A percentile compares a stretch with the other conserved stretches of the same genome.
phyloP scores from a whole-genome alignment of 169 alveolate species.

The Cryptosporidium felis region DNA sequence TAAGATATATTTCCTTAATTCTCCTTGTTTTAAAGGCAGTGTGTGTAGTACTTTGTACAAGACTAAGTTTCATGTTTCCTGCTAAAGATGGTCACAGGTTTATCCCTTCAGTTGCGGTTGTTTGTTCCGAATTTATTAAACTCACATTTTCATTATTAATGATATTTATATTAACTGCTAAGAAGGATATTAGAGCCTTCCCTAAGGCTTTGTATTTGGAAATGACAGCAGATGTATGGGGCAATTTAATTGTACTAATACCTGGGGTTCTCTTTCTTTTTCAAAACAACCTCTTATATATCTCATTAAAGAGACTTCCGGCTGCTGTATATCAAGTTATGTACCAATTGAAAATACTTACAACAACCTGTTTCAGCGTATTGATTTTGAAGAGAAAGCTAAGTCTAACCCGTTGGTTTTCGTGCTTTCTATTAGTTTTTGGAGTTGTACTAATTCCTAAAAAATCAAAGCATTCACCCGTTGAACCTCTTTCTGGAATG shows the following conservation, averaged over 20 bases:
- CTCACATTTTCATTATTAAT: conserved; percentile 13
- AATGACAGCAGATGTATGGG: neutral
- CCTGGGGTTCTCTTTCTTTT: conserved; percentile 34
- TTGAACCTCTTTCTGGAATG: neutral
- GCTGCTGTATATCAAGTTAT: conserved; percentile 40
- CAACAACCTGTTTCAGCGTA: conserved; percentile 27
- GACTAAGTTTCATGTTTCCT: conserved; percentile 30
- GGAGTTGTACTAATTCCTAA: conserved; percentile 37
- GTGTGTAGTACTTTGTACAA: conserved; percentile 46
- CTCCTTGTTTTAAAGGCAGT: conserved; percentile 30
- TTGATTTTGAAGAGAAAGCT: conserved; percentile 31
- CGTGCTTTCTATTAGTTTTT: conserved; percentile 20
- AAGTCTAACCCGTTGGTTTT: conserved; percentile 42
- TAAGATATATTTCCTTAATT: conserved; percentile 22
- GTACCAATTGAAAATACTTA: conserved; percentile 25
- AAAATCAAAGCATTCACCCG: conserved; percentile 16
- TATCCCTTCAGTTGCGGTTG: conserved; percentile 59
- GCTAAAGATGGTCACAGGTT: conserved; percentile 40
- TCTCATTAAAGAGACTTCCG: conserved; percentile 43
- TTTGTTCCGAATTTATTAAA: conserved; percentile 19
- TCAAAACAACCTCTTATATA: conserved; percentile 24
- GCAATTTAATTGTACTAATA: conserved; percentile 16
- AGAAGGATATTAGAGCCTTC: conserved; percentile 18
- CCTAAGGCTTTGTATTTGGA: conserved; percentile 27
- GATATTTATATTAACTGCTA: conserved; percentile 36